Evolutionary conservation across 495 filamentous ascomycete species (phyloP).

Genomic region (Bombardia bombarda): DNA sequence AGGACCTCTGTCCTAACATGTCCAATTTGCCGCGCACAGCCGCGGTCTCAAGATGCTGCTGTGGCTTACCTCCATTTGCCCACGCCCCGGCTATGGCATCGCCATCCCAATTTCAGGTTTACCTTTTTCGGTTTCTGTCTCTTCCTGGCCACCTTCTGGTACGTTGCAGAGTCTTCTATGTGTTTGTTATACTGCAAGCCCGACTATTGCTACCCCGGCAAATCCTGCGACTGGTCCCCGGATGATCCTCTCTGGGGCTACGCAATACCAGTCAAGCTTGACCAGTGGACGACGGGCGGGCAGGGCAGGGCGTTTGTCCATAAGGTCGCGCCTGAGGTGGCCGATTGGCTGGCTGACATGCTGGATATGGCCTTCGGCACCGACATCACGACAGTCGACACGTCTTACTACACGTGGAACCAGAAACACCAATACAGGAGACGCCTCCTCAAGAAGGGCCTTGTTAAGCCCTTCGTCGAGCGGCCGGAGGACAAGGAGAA

Average conservation of each 20-base stretch:
- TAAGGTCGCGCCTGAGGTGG: constrained; percentile 23
- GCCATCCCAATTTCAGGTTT: constrained; percentile 36
- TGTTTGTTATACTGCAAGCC: constrained; percentile 56
- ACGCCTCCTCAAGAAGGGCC: constrained; percentile 32
- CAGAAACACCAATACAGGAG: constrained; percentile 29
- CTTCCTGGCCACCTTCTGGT: constrained; percentile 45
- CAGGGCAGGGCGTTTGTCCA: constrained; percentile 23
- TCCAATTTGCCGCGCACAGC: constrained; percentile 6
- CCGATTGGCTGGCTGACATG: constrained; percentile 33
- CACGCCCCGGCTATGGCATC: constrained; percentile 51
- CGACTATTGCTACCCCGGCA: constrained; percentile 35
- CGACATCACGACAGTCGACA: constrained; percentile 30
- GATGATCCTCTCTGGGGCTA: constrained; percentile 46
- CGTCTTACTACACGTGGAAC: constrained; percentile 16
- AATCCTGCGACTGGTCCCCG: constrained; percentile 37
- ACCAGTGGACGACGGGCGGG: constrained; percentile 45
- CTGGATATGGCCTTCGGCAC: constrained; percentile 31
- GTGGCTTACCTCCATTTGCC: constrained; percentile 37
- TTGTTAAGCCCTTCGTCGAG: constrained; percentile 20
- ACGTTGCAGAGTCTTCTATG: constrained; percentile 51
- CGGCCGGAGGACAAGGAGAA: constrained; percentile 24
- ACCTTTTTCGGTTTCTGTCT: constrained; percentile 50
- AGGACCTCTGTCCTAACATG: constrained; percentile 1
- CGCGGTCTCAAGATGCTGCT: not conserved
- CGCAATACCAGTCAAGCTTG: constrained; percentile 47